Evolutionary conservation across 2,329 filamentous ascomycete genomes (phyloP), one percentile per base, ranked within the genome.

Genomic region (Fusarium buharicum): DNA sequence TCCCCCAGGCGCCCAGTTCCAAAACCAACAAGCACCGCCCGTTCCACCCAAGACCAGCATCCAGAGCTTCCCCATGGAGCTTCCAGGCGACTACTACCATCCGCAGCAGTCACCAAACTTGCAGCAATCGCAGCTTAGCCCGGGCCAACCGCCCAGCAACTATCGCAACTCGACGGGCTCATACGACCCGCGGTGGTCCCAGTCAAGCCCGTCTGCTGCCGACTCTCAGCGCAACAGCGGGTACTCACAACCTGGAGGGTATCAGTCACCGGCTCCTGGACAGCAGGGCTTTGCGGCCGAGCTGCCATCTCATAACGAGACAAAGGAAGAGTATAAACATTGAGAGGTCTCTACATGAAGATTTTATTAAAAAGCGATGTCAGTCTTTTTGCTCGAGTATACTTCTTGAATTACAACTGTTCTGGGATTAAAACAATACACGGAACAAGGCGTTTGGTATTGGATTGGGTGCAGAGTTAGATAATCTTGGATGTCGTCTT

Each of bases 1-100:
- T 48, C 62, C 73, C 59, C 61, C 64, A 1, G 39, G 44, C 3
- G n/a, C 37, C 4, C 56, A 59, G 3, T 45, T 40, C 13, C 56
- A 55, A 45, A 44, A 57, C 36, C 49, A 59, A 11, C 63, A 67
- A 37, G 59, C 71, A 57, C 65, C 75, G 46, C 65, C 71, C 13
- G 27, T 68, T 4, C 70, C 70, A 0, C 67, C 66, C 14, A 70
- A 72, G 48, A 63, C 63, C 4, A 55, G 66, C 33, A 46, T 67
- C 36, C 70, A 73, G 30, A 37, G 52, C n/a, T 60, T 66, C 10
- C 56, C 73, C 33, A 74, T 77, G 55, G 82, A 84, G 55, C 76
- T 84, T 9, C 76, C 81, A 0, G 83, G 83, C 18, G 83, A 86
- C 66, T 82, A 75, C 67, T 80, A 79, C 62, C 75, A 82, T 39